phyloP scores from a whole-genome alignment of 371 early-diverging fungal genomes.

The Mortierella sp. region DNA sequence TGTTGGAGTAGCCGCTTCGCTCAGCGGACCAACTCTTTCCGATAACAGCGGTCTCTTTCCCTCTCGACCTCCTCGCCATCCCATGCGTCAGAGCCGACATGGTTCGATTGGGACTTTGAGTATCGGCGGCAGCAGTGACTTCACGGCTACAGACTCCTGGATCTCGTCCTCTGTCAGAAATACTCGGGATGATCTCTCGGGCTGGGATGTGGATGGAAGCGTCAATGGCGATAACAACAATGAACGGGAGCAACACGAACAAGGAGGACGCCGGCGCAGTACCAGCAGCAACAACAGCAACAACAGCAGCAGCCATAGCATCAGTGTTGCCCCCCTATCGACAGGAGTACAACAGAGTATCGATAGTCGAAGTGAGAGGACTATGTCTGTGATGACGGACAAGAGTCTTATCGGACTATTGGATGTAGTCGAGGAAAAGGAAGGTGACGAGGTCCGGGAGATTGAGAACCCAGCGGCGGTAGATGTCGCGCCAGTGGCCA shows the following conservation, averaged over 20 bases:
- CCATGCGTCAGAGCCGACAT: slow-evolving; percentile 49
- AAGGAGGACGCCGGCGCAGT: too few species aligned
- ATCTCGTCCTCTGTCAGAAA: slow-evolving; percentile 31
- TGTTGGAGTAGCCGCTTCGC: slow-evolving; percentile 26
- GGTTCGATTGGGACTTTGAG: slow-evolving; percentile 30
- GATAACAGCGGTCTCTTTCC: neutral
- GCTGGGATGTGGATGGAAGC: slow-evolving; percentile 31
- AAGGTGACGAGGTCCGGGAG: neutral
- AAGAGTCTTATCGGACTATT: neutral
- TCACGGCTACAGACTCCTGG: slow-evolving; percentile 47
- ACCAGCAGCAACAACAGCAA: too few species aligned
- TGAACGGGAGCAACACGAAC: slow-evolving; percentile 19
- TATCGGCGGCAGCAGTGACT: slow-evolving; percentile 27
- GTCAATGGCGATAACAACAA: neutral
- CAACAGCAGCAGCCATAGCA: neutral
- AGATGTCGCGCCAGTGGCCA: neutral
- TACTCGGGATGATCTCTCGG: slow-evolving; percentile 47
- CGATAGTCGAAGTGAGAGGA: slow-evolving; percentile 20
- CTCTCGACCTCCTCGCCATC: slow-evolving; percentile 43
- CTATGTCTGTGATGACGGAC: slow-evolving; percentile 31
- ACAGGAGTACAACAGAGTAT: slow-evolving; percentile 1
- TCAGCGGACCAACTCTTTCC: neutral
- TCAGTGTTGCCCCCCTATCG: slow-evolving; percentile 3
- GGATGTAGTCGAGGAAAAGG: neutral
- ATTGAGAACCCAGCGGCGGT: neutral